Evolutionary conservation across 75 land plant species (phyloP).

Genomic region (Pseudotsuga menziesii): DNA sequence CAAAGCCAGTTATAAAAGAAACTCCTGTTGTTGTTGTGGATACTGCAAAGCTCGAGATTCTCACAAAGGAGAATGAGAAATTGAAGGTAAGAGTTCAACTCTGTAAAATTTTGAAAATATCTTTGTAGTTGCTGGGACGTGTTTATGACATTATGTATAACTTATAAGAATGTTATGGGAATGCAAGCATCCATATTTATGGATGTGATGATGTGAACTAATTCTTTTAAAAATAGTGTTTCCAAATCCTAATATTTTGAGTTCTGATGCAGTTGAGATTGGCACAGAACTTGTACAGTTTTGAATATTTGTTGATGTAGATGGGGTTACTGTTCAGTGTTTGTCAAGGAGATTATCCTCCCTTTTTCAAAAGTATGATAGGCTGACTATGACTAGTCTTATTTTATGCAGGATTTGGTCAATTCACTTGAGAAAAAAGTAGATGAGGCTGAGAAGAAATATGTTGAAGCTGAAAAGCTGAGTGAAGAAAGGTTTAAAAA

Average conservation of each 20-base stretch:
- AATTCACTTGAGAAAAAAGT: constrained; percentile 52
- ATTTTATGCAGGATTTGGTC: constrained; percentile 44
- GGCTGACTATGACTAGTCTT: background rate
- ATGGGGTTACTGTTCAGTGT: background rate
- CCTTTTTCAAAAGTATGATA: background rate
- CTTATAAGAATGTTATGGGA: background rate
- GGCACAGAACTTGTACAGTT: too few relatives aligned
- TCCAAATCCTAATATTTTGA: background rate
- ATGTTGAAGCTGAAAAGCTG: constrained; percentile 57
- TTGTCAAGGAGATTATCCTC: background rate
- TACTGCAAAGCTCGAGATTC: constrained; percentile 61
- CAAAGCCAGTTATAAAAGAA: constrained; percentile 49
- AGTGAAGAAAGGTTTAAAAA: constrained; percentile 81
- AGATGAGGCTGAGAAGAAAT: constrained; percentile 46
- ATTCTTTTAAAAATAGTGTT: background rate
- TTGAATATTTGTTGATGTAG: background rate
- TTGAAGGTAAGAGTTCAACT: constrained; percentile 57
- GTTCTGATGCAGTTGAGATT: background rate
- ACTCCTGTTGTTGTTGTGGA: constrained; percentile 47
- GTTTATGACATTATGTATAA: too few relatives aligned
- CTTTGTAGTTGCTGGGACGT: background rate
- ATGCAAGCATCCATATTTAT: background rate
- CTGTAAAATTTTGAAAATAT: constrained; percentile 1
- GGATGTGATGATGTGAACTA: background rate
- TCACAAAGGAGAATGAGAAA: constrained; percentile 74